Evolutionary conservation across 2,329 filamentous ascomycete species (phyloP).

Genomic region (Ascochyta fabae): DNA sequence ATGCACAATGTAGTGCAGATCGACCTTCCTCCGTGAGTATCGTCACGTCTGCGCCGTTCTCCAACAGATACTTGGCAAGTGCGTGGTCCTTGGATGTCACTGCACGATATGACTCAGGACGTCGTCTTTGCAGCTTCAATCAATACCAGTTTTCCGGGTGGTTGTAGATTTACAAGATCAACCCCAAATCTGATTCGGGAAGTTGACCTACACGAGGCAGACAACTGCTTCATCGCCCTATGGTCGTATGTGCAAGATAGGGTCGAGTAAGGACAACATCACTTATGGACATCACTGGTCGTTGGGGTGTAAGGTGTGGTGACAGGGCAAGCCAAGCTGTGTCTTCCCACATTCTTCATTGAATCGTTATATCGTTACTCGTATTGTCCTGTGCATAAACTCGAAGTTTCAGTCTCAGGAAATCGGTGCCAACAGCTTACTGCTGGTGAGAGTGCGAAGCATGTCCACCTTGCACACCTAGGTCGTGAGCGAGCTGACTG

Average conservation of each 20-base stretch:
- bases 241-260: too few species aligned
- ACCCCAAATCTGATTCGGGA: too few species aligned
- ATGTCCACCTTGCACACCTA: constrained; percentile 43
- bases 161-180: too few species aligned
- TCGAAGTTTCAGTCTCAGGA: neutral
- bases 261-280: too few species aligned
- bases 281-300: too few species aligned
- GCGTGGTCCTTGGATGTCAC: neutral
- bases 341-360: neutral
- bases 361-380: neutral
- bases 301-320: neutral
- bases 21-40: neutral
- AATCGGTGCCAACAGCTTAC: neutral
- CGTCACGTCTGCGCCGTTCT: neutral
- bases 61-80: neutral
- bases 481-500: constrained; percentile 43
- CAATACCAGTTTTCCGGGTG: too few species aligned
- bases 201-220: too few species aligned
- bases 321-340: neutral
- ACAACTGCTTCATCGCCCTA: too few species aligned
- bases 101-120: neutral
- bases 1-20: neutral
- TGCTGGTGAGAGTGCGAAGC: constrained; percentile 24
- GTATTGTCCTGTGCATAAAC: neutral
- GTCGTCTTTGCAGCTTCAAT: too few species aligned